Conservation (phyloP, 2,329 filamentous ascomycete genomes). For the Penicillium sp. region DNA sequence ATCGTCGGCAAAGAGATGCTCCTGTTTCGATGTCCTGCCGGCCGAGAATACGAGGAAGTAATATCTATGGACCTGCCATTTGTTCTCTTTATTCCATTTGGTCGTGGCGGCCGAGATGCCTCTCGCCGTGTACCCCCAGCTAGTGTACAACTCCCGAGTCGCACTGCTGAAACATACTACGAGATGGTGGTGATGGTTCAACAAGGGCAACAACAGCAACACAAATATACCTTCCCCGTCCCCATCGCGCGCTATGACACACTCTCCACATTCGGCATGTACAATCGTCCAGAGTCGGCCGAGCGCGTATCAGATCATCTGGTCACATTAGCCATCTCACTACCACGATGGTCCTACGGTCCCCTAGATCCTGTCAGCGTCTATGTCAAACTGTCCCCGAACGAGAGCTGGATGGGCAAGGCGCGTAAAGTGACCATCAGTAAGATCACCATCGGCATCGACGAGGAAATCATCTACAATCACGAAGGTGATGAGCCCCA, state of each 20-base stretch:
- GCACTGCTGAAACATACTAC: conserved; percentile 96
- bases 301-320: conserved; percentile 85
- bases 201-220: conserved; percentile 80
- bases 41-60: conserved; percentile 81
- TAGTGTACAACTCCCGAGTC: conserved; percentile 81
- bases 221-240: conserved; percentile 87
- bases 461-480: conserved; percentile 98
- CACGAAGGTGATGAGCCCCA: conserved; percentile 94
- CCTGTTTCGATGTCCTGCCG: conserved; percentile 79
- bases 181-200: conserved; percentile 95
- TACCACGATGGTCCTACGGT: conserved; percentile 95
- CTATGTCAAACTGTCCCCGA: conserved; percentile 90
- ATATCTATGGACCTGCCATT: conserved; percentile 97
- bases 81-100: conserved; percentile 94
- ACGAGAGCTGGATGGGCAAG: conserved; percentile 86
- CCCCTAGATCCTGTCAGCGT: conserved; percentile 93
- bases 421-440: conserved; percentile 89
- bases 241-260: conserved; percentile 93
- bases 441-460: conserved; percentile 88
- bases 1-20: conserved; percentile 95
- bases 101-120: conserved; percentile 83
- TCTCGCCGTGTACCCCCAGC: conserved; percentile 88
- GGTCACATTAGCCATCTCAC: conserved; percentile 84
- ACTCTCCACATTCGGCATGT: conserved; percentile 98
- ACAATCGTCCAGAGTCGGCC: conserved; percentile 89